Conservation (phyloP, 768 basidiomycete genomes). For the Phylloporus sp. region DNA sequence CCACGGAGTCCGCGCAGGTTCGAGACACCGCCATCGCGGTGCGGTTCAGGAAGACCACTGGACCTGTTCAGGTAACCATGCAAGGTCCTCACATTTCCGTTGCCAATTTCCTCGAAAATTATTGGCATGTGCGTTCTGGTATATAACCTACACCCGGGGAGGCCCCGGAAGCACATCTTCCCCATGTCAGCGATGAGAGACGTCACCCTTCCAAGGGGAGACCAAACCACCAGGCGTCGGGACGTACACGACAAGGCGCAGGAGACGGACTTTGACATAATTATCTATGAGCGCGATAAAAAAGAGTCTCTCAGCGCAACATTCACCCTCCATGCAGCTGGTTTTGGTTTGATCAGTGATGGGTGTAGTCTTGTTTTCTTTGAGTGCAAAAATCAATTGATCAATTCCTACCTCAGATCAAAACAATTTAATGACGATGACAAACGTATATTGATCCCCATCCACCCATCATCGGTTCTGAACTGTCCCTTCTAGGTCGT, state of each 20-base stretch:
- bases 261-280: conserved; percentile 15
- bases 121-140: neutral
- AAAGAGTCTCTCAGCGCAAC: conserved; percentile 51
- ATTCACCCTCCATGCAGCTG: conserved; percentile 61
- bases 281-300: conserved; percentile 9
- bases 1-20: neutral
- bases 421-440: conserved; percentile 68
- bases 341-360: conserved; percentile 62
- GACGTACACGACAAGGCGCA: conserved; percentile 19
- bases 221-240: neutral
- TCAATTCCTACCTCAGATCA: conserved; percentile 41
- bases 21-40: neutral
- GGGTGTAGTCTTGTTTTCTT: conserved; percentile 39
- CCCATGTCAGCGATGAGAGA: neutral
- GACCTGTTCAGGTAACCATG: neutral
- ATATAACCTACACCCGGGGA: neutral
- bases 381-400: conserved; percentile 2
- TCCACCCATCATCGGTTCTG: neutral
- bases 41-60: neutral
- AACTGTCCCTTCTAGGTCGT: conserved; percentile 44
- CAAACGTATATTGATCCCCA: conserved; percentile 41
- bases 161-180: neutral
- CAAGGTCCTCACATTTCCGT: neutral
- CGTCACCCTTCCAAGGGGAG: neutral
- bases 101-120: neutral